These are phyloP conservation scores for Candida bentonensis DNA, from an alignment of 805 yeast genomes.

Conservation along the genomic window DNA sequence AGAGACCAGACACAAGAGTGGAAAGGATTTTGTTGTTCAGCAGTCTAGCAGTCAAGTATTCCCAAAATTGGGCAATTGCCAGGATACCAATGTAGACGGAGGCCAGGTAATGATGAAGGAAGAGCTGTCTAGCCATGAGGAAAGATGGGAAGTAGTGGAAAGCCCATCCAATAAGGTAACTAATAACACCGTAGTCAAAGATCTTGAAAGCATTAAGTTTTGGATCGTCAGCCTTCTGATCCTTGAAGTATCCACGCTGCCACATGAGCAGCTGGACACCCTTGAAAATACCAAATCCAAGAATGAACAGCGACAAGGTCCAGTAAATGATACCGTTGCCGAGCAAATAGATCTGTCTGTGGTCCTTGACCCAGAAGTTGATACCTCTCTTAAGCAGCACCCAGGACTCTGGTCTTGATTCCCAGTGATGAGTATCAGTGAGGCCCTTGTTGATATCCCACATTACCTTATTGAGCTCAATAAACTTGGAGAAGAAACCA, in stretches of 20 bases:
- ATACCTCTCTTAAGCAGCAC: conserved; percentile 45
- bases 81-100: conserved; percentile 79
- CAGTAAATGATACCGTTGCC: conserved; percentile 55
- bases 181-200: conserved; percentile 26
- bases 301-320: conserved; percentile 25
- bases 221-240: neutral
- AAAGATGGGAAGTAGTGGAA: conserved; percentile 46
- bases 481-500: conserved; percentile 35
- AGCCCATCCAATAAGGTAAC: conserved; percentile 41
- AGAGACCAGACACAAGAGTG: conserved; percentile 30
- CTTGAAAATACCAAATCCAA: conserved; percentile 16
- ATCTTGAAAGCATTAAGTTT: conserved; percentile 11
- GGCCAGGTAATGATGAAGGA: conserved; percentile 88
- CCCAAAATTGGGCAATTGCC: conserved; percentile 49
- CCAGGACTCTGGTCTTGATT: conserved; percentile 52
- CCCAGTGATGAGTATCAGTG: conserved; percentile 34
- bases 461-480: conserved; percentile 46
- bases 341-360: conserved; percentile 37
- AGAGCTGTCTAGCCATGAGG: conserved; percentile 84
- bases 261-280: conserved; percentile 20
- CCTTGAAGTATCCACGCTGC: conserved; percentile 23
- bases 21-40: conserved; percentile 30
- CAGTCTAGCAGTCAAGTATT: conserved; percentile 18
- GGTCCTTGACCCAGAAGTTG: conserved; percentile 35
- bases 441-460: conserved; percentile 33